Percentiles rank a stretch among this genome's conserved stretches.
Evolutionary conservation across 2,329 filamentous ascomycete genomes (phyloP).

Genomic region (Clonostachys rhizophaga): DNA sequence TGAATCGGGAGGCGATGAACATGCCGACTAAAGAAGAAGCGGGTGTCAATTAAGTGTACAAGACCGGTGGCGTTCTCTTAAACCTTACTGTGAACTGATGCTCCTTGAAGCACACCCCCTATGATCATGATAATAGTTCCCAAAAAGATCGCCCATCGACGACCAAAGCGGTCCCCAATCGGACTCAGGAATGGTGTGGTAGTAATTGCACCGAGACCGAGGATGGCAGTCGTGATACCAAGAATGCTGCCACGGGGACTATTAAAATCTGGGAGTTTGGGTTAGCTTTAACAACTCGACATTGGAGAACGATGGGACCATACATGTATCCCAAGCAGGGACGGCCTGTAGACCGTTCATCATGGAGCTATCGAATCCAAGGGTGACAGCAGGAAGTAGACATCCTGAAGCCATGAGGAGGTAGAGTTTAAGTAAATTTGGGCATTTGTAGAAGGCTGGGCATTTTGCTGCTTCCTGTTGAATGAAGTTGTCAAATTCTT

Average conservation of each 20-base stretch:
- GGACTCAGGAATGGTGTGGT: conserved; percentile 51
- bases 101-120: conserved; percentile 43
- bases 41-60: too few relatives aligned
- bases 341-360: conserved; percentile 34
- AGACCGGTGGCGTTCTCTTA: too few relatives aligned
- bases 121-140: conserved; percentile 48
- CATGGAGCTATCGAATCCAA: conserved; percentile 24
- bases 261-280: conserved; percentile 10
- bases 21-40: conserved; percentile 27
- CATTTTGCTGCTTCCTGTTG: too few relatives aligned
- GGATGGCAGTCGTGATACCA: conserved; percentile 44
- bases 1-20: conserved; percentile 51
- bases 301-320: too few relatives aligned
- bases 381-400: background rate
- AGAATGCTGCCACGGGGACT: conserved; percentile 13
- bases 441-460: too few relatives aligned
- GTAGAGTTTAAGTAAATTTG: too few relatives aligned
- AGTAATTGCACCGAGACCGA: conserved; percentile 51
- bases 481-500: too few relatives aligned
- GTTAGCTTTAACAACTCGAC: too few relatives aligned
- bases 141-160: conserved; percentile 48
- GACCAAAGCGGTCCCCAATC: conserved; percentile 44
- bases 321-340: too few relatives aligned
- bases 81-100: conserved; percentile 1
- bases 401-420: too few relatives aligned